Evolutionary conservation across 2,329 filamentous ascomycete species (phyloP), one percentile per base, ranked within the genome.

Genomic region (Penicillium sp.): DNA sequence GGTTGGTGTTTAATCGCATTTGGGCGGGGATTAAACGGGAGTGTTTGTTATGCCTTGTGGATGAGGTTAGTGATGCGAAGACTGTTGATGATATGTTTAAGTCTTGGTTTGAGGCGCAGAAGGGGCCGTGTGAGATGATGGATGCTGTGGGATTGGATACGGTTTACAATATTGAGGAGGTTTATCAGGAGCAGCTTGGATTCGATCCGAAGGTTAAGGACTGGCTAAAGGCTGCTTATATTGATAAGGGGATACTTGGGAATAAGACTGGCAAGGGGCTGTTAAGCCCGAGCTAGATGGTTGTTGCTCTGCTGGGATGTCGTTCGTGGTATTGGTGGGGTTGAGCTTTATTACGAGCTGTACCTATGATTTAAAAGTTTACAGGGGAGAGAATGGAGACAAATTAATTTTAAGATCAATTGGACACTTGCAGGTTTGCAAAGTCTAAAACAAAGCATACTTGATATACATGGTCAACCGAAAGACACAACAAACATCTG

Each of bases 111-210:
- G 42, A 59, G 23, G 62, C 61, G 11, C 27, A 29, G 8, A 66
- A 65, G 39, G 62, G 64, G 8, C 62, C 62, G 27, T 66, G 62
- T 43, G 29, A 51, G 54, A 66, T 64, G 61, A 65, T 65, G 64
- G 62, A 66, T 55, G 59, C 58, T 11, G 64, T 66, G n/a, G 62
- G 62, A 1, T 54, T 65, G 55, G 64, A 66, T 52, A 66, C 61
- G 16, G 62, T 66, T 49, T 63, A 61, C 59, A 61, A 61, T 57
- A 61, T 66, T 37, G 62, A 66, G 42, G 50, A 47, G 50, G 49
- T 66, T 2, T 65, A 63, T 53, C 31, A 26, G 19, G 16, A 58
- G 33, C 55, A 65, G 42, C 51, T 57, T 16, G 49, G 37, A 9
- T 10, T 53, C 13, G 31, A 61, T 44, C 50, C 54, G 9, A 55